Conservation (phyloP, 2,329 filamentous ascomycete species). For the Penicillium sp. region DNA sequence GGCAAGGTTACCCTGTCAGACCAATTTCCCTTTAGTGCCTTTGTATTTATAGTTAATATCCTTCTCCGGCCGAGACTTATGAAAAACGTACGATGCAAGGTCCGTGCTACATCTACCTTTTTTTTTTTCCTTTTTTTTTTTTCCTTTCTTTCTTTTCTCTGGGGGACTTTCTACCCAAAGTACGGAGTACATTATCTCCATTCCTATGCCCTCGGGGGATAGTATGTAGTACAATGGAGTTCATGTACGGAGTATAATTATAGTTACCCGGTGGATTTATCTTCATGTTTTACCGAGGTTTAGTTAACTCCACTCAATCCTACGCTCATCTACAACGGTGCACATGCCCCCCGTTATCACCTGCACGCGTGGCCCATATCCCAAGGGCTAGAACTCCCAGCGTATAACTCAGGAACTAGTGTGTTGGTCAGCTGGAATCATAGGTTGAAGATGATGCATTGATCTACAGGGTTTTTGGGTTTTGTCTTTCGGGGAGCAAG, state of each 20-base stretch:
- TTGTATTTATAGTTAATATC: background rate
- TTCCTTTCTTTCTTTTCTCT: background rate
- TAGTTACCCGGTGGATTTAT: too few relatives aligned
- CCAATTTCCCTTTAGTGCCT: background rate
- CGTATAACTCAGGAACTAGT: background rate
- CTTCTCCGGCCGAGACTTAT: background rate
- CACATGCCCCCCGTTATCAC: background rate
- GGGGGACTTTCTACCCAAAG: background rate
- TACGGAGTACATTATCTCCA: background rate
- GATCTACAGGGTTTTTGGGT: slow-evolving; percentile 14
- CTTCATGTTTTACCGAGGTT: too few relatives aligned
- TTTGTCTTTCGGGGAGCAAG: slow-evolving; percentile 14
- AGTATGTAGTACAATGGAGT: too few relatives aligned
- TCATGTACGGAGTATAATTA: too few relatives aligned
- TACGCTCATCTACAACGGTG: slow-evolving; percentile 8
- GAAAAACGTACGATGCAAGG: slow-evolving; percentile 8
- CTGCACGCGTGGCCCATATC: slow-evolving; percentile 11
- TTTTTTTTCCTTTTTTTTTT: background rate
- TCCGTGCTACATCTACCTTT: slow-evolving; percentile 1
- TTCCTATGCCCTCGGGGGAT: too few relatives aligned
- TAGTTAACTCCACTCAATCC: background rate
- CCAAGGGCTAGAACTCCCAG: slow-evolving; percentile 17
- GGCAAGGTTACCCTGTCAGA: slow-evolving; percentile 4
- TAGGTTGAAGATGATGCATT: slow-evolving; percentile 13
- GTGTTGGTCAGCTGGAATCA: background rate